These are phyloP conservation scores for Mortierella sp. DNA, from an alignment of 371 early-diverging fungal species.

Conservation along the genomic window DNA sequence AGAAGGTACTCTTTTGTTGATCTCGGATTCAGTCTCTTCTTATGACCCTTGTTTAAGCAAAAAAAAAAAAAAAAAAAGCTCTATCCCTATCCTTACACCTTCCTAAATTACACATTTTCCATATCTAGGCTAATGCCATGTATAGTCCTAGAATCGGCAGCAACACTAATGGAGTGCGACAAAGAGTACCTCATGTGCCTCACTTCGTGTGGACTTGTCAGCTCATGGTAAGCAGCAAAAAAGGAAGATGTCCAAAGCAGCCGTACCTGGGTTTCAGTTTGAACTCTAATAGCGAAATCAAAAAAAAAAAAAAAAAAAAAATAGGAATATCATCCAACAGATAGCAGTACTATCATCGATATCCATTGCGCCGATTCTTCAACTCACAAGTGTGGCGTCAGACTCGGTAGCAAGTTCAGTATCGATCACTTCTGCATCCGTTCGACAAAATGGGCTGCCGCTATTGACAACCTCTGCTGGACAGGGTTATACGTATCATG, in stretches of 20 bases:
- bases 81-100: neutral
- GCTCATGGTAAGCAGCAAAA: conserved; percentile 64
- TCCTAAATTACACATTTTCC: no score
- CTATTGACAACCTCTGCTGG: conserved; percentile 76
- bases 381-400: conserved; percentile 53
- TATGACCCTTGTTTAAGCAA: neutral
- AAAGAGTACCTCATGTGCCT: conserved; percentile 72
- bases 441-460: conserved; percentile 75
- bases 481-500: conserved; percentile 79
- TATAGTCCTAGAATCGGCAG: conserved; percentile 72
- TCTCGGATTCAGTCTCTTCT: conserved; percentile 6
- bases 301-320: neutral
- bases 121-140: conserved; percentile 72
- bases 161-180: conserved; percentile 66
- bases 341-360: conserved; percentile 59
- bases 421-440: conserved; percentile 67
- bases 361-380: conserved; percentile 69
- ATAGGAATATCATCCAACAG: conserved; percentile 65
- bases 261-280: no score
- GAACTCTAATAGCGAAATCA: no score
- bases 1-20: conserved; percentile 59
- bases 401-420: conserved; percentile 56
- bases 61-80: neutral
- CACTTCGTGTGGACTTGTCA: conserved; percentile 69
- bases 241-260: no score